phyloP scores from a whole-genome alignment of 345 rosid genomes.

The Odontarrhena argentea region DNA sequence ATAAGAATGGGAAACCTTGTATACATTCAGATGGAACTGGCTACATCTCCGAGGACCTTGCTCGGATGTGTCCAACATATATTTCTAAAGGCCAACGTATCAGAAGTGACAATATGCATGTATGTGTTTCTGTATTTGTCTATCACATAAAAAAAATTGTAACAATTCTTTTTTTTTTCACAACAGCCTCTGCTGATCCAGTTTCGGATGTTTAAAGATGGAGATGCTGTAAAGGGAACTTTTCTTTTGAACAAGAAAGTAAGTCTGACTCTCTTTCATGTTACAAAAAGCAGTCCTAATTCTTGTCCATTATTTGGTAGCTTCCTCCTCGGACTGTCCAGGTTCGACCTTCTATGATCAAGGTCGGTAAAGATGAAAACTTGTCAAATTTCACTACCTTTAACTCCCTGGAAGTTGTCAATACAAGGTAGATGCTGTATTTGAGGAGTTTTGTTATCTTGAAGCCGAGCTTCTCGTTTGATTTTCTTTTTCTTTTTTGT shows the following conservation, averaged over 20 bases:
- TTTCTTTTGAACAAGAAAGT: constrained; percentile 74
- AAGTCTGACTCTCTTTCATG: constrained; percentile 16
- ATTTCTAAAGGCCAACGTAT: constrained; percentile 42
- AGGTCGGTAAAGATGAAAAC: constrained; percentile 50
- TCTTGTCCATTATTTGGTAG: constrained; percentile 41
- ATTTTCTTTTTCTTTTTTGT: constrained; percentile 17
- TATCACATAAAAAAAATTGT: constrained; percentile 16
- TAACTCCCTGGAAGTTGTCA: constrained; percentile 66
- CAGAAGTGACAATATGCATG: constrained; percentile 27
- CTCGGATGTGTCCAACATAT: constrained; percentile 56
- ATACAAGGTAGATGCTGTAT: constrained; percentile 55
- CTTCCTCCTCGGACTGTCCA: constrained; percentile 52
- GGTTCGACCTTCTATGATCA: constrained; percentile 70
- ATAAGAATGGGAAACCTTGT: constrained; percentile 43
- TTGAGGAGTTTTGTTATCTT: neutral
- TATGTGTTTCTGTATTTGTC: constrained; percentile 14
- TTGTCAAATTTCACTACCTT: constrained; percentile 35
- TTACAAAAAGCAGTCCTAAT: constrained; percentile 1
- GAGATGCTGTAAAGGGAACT: constrained; percentile 78
- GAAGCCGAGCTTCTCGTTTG: neutral
- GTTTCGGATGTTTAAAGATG: constrained; percentile 69
- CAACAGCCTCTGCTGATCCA: constrained; percentile 82
- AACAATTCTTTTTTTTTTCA: constrained; percentile 10
- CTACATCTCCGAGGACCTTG: constrained; percentile 76
- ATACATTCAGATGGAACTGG: constrained; percentile 93